Evolutionary conservation across 2,329 filamentous ascomycete genomes (phyloP).

Genomic region (Incumbomyces lentus): DNA sequence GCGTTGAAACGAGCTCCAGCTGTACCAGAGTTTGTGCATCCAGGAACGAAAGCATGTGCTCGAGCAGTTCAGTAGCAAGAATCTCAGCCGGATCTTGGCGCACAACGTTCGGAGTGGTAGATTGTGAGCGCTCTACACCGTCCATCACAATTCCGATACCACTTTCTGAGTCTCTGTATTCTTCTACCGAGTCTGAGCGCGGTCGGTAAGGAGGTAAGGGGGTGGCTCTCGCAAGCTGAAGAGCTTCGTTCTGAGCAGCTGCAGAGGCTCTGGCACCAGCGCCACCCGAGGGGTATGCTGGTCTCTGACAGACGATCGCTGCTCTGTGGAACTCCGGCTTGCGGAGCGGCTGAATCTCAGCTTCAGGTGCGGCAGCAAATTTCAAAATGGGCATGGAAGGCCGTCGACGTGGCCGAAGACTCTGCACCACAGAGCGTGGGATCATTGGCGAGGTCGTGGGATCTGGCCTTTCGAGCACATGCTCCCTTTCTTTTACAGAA

Average conservation of each 20-base stretch:
- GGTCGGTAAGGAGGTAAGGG: constrained; percentile 21
- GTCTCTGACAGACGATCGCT: neutral
- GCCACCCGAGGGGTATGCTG: constrained; percentile 31
- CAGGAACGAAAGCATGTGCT: constrained; percentile 49
- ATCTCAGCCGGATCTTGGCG: constrained; percentile 43
- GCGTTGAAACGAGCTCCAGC: constrained; percentile 45
- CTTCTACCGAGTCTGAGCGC: constrained; percentile 9
- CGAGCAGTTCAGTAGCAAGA: constrained; percentile 50
- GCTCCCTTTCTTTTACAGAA: neutral
- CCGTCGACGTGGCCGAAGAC: constrained; percentile 11
- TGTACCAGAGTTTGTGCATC: constrained; percentile 47
- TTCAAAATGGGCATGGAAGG: constrained; percentile 19
- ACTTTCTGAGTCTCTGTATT: constrained; percentile 36
- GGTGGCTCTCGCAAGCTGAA: constrained; percentile 20
- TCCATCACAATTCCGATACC: constrained; percentile 35
- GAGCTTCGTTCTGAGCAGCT: constrained; percentile 38
- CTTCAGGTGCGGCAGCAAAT: constrained; percentile 8
- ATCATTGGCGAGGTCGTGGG: neutral
- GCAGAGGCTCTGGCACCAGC: constrained; percentile 38
- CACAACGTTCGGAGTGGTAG: constrained; percentile 25
- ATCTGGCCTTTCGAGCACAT: neutral
- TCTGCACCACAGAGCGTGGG: constrained; percentile 10
- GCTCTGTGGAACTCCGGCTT: neutral
- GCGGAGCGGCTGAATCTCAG: neutral
- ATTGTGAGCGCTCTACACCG: constrained; percentile 21